phyloP scores from a whole-genome alignment of 371 early-diverging fungal genomes.

The Batkoa obscura region DNA sequence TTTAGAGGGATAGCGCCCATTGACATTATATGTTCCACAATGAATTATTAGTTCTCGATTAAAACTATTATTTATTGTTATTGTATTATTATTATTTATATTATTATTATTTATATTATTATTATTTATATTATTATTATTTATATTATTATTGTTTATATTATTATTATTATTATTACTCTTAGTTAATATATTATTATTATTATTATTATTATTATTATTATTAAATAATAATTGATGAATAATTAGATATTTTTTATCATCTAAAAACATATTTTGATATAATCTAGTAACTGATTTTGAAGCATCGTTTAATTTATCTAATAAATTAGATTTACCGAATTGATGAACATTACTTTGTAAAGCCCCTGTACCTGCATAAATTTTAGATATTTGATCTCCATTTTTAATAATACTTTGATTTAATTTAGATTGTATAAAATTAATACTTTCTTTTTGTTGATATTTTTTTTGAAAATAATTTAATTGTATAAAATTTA shows the following conservation, averaged over 20 bases:
- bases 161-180: too few species aligned
- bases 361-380: constrained; percentile 96
- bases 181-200: not conserved
- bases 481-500: constrained; percentile 15
- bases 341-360: constrained; percentile 77
- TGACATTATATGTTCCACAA: constrained; percentile 79
- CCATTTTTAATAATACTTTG: constrained; percentile 44
- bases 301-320: constrained; percentile 65
- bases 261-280: constrained; percentile 84
- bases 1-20: constrained; percentile 48
- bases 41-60: too few species aligned
- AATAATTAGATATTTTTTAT: constrained; percentile 74
- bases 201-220: not conserved
- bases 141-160: too few species aligned
- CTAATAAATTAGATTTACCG: constrained; percentile 67
- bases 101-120: too few species aligned
- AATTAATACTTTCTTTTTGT: too few species aligned
- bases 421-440: not conserved
- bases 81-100: too few species aligned
- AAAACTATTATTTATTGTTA: too few species aligned
- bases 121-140: too few species aligned
- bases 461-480: too few species aligned
- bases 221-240: constrained; percentile 30
- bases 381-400: constrained; percentile 78
- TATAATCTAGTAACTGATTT: constrained; percentile 82